Percentiles rank a stretch among this genome's conserved stretches.
These are phyloP conservation scores for Aspergillus neoniger DNA, from an alignment of 2,329 filamentous ascomycete genomes.

Conservation along the genomic window DNA sequence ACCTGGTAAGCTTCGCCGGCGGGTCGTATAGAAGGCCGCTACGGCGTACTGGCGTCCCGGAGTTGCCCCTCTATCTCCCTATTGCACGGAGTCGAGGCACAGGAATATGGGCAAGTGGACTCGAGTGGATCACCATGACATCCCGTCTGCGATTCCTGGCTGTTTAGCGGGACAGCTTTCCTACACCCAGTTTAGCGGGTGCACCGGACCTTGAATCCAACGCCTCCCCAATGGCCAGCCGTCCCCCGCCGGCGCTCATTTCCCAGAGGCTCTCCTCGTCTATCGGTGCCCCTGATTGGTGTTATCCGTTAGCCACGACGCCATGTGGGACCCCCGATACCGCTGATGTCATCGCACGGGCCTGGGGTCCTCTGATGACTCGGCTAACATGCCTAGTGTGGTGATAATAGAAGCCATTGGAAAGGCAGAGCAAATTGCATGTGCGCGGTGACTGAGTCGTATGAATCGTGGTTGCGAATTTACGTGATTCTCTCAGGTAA, in stretches of 20 bases:
- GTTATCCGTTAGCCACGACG: neutral
- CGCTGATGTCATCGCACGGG: neutral
- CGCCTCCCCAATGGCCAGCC: neutral
- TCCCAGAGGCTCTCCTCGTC: neutral
- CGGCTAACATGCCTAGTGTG: neutral
- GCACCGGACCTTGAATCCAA: neutral
- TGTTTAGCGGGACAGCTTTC: neutral
- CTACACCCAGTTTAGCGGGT: neutral
- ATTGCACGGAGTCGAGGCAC: neutral
- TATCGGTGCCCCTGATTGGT: neutral
- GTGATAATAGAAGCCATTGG: neutral
- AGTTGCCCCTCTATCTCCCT: neutral
- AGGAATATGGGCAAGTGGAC: neutral
- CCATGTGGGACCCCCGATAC: neutral
- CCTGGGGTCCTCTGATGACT: neutral
- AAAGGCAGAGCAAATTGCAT: neutral
- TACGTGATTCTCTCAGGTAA: neutral
- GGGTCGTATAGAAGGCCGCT: neutral
- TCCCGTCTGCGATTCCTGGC: neutral
- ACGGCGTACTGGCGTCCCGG: neutral
- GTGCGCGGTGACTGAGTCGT: neutral
- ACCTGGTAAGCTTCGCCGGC: neutral
- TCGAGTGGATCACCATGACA: neutral
- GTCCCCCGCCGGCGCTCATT: neutral
- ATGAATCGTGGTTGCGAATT: too few species aligned